Evolutionary conservation across 441 rosid genomes (phyloP), one percentile per base, ranked within the genome.

Genomic region (Melianthus villosus): DNA sequence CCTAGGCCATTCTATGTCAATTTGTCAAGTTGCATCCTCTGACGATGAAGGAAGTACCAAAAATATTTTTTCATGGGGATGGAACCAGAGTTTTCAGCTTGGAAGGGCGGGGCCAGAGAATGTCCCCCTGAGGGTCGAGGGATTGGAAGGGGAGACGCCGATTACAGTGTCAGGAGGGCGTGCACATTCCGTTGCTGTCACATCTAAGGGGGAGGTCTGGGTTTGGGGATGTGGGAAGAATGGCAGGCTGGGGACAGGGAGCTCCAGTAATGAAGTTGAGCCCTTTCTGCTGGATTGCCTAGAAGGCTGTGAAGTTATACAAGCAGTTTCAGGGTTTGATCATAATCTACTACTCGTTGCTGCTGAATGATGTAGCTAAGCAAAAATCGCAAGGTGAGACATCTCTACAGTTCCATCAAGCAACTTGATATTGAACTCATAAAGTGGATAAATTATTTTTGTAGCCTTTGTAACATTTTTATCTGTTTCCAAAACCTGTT

Each of bases 241-340:
- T 45, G 94, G 96, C 32, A 69, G 94, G 55, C 97, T 84, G 17
- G 92, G 96, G 48, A 58, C 81, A 30, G 92, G 94, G 54, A 74
- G 92, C 53, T 79, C 85, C 17, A 32, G 2, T 4, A 79, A 89
- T 42, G 95, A 80, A 60, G 43, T 55, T 22, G 82, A 81, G 34
- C 93, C 93, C 0, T 25, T 63, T 33, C 26, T 71, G 51, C 52
- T 80, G 7, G 82, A 83, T 22, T 60, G 49, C 25, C 37, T 75
- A 20, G 82, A 68, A 38, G 86, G 78, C 37, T 22, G 27, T 40
- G 38, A 69, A 49, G 77, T 71, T 50, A 23, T 87, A 46, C 92
- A 73, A 57, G 77, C 65, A 16, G 81, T 48, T 7, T 65, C 79
- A 1, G 97, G 93, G 5, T 80, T 87, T 58, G 97, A 87, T 63